Conservation (phyloP, 139 green algal genomes). For the Zygnema cylindricum region DNA sequence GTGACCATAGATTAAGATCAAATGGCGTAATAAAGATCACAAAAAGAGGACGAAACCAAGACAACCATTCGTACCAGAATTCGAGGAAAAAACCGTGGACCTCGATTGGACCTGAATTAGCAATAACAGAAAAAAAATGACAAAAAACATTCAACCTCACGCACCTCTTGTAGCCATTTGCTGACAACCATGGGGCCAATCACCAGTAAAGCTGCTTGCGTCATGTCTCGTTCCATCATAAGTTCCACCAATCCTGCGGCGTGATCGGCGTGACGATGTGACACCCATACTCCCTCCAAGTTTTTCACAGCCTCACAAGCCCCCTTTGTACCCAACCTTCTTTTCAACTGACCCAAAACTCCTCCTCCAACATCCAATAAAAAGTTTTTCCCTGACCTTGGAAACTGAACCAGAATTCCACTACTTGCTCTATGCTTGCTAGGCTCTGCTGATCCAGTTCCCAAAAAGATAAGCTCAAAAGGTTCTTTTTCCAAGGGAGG, state of each 20-base stretch:
- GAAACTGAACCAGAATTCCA: slow-evolving; percentile 50
- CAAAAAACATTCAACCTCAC: too few relatives aligned
- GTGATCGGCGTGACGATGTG: slow-evolving; percentile 50
- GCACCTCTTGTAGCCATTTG: slow-evolving; percentile 43
- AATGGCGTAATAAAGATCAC: too few relatives aligned
- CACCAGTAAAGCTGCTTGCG: slow-evolving; percentile 2
- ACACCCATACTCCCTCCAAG: slow-evolving; percentile 44
- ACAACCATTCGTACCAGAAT: too few relatives aligned
- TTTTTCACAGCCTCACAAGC: background rate
- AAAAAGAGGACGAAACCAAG: too few relatives aligned
- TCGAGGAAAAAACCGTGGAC: too few relatives aligned
- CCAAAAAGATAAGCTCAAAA: slow-evolving; percentile 59
- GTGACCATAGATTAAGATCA: too few relatives aligned
- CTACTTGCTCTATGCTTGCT: slow-evolving; percentile 59
- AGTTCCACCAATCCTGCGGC: slow-evolving; percentile 16
- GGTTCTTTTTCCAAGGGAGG: background rate
- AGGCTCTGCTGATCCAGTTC: slow-evolving; percentile 62
- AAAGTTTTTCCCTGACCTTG: background rate
- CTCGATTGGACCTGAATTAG: too few relatives aligned
- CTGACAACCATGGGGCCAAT: slow-evolving; percentile 19
- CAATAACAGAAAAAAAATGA: too few relatives aligned
- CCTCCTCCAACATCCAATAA: slow-evolving; percentile 45
- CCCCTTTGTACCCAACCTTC: slow-evolving; percentile 20
- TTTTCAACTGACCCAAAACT: slow-evolving; percentile 30
- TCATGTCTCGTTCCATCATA: background rate